These are phyloP conservation scores for Phyllosticta citriasiana DNA, from an alignment of 2,329 filamentous ascomycete species.

Conservation along the genomic window DNA sequence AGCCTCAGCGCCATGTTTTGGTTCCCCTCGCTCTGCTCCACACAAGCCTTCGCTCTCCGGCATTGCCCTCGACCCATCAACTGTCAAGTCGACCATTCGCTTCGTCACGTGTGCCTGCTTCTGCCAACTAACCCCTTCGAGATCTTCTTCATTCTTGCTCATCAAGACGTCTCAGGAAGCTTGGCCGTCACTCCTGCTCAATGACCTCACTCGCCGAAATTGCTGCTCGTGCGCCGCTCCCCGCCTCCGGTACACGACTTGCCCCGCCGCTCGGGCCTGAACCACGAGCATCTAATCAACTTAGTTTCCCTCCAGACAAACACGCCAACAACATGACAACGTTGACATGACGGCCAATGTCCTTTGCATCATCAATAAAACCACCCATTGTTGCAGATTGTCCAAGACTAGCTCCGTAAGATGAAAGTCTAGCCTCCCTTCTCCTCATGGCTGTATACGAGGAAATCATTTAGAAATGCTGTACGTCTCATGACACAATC, in stretches of 20 bases:
- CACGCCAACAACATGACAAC: background rate
- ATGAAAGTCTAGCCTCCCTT: background rate
- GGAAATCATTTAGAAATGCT: background rate
- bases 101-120: background rate
- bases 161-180: background rate
- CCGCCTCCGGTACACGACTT: background rate
- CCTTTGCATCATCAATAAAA: background rate
- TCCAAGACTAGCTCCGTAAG: background rate
- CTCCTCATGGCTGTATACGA: background rate
- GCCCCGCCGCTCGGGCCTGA: too few relatives aligned
- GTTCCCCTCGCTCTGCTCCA: background rate
- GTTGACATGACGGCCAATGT: background rate
- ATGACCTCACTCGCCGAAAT: conserved; percentile 1
- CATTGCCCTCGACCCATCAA: background rate
- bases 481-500: background rate
- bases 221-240: background rate
- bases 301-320: background rate
- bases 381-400: background rate
- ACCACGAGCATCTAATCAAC: too few relatives aligned
- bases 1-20: background rate
- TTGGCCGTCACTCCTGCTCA: background rate
- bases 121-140: background rate
- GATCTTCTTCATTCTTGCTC: background rate
- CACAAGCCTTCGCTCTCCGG: background rate
- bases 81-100: background rate